phyloP scores from a whole-genome alignment of 2,329 filamentous ascomycete genomes.

The Phialemonium atrogriseum region DNA sequence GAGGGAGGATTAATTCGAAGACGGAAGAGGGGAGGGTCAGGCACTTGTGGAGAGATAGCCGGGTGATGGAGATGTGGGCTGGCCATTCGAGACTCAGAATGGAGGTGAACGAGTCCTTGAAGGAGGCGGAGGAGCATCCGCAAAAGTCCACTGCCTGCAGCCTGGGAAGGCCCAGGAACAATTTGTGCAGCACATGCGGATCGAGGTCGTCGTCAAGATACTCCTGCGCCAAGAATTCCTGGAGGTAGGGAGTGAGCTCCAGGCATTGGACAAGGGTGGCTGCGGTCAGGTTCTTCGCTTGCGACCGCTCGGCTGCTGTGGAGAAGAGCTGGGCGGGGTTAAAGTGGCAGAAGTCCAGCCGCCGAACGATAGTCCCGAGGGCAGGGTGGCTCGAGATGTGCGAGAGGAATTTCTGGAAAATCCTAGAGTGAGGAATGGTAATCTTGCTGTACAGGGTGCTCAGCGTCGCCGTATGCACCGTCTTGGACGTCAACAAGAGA shows the following conservation, averaged over 20 bases:
- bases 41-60: conserved; percentile 72
- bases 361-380: conserved; percentile 67
- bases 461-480: conserved; percentile 64
- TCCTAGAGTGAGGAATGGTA: conserved; percentile 73
- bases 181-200: conserved; percentile 57
- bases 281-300: conserved; percentile 68
- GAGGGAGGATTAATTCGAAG: conserved; percentile 64
- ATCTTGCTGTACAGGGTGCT: conserved; percentile 71
- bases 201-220: conserved; percentile 71
- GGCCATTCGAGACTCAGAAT: conserved; percentile 46
- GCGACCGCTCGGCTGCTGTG: conserved; percentile 64
- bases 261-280: conserved; percentile 66
- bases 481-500: conserved; percentile 66
- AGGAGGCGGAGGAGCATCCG: conserved; percentile 60
- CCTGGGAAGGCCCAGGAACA: conserved; percentile 58
- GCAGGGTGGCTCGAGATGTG: conserved; percentile 59
- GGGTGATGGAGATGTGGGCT: conserved; percentile 49
- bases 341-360: conserved; percentile 79
- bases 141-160: conserved; percentile 69
- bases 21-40: conserved; percentile 58
- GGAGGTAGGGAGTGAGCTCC: conserved; percentile 61
- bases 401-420: conserved; percentile 72
- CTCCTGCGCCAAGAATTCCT: conserved; percentile 74
- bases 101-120: conserved; percentile 57
- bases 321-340: conserved; percentile 71